These are phyloP conservation scores for Pichia nakasei DNA, from an alignment of 805 yeast species.

Conservation along the genomic window DNA sequence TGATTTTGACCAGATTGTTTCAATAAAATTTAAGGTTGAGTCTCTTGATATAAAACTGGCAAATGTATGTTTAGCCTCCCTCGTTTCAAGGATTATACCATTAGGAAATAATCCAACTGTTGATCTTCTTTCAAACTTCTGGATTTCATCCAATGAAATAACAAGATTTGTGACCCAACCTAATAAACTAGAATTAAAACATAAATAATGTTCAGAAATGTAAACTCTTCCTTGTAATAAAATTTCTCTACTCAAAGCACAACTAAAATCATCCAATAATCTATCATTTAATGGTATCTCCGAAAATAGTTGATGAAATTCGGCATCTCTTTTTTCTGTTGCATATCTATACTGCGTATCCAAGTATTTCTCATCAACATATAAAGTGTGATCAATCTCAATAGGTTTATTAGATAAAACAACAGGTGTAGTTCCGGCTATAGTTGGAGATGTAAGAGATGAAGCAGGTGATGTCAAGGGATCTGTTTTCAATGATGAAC, in stretches of 20 bases:
- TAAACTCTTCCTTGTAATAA: slow-evolving; percentile 82
- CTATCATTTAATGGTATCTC: slow-evolving; percentile 56
- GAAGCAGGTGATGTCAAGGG: background rate
- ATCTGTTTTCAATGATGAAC: background rate
- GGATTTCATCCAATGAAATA: slow-evolving; percentile 63
- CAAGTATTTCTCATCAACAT: slow-evolving; percentile 48
- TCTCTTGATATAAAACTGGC: slow-evolving; percentile 86
- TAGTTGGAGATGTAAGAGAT: slow-evolving; percentile 1
- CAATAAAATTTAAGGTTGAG: slow-evolving; percentile 60
- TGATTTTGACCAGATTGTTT: slow-evolving; percentile 56
- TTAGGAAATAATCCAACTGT: slow-evolving; percentile 90
- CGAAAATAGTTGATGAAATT: slow-evolving; percentile 65
- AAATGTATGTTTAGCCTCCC: slow-evolving; percentile 58
- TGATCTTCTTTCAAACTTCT: slow-evolving; percentile 64
- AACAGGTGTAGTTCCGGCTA: slow-evolving; percentile 17
- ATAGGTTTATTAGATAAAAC: slow-evolving; percentile 35
- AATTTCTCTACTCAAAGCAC: slow-evolving; percentile 84
- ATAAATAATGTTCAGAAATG: slow-evolving; percentile 65
- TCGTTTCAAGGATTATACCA: slow-evolving; percentile 68
- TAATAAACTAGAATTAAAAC: slow-evolving; percentile 78
- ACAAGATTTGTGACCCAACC: slow-evolving; percentile 87
- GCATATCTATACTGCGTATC: slow-evolving; percentile 60
- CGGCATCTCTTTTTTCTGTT: slow-evolving; percentile 51
- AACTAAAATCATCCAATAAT: slow-evolving; percentile 76
- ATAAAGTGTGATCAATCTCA: slow-evolving; percentile 36